phyloP scores from a whole-genome alignment of 2,329 filamentous ascomycete genomes.

The Gaeumannomyces tritici region DNA sequence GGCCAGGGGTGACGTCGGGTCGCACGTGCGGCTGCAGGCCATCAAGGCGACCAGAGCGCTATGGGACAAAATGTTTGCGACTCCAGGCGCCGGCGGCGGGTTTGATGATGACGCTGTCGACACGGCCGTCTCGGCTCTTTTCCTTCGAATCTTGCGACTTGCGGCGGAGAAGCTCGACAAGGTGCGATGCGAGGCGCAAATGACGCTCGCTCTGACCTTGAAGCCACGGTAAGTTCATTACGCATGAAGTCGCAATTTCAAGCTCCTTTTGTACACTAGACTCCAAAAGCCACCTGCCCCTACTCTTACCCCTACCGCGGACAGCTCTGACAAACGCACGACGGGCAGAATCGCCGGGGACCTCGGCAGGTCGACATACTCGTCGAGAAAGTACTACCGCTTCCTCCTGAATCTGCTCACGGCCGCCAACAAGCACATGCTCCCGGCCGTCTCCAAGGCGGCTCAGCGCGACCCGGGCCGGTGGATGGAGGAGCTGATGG shows the following conservation, averaged over 20 bases:
- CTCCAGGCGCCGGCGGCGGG: background rate
- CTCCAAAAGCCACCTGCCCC: background rate
- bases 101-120: background rate
- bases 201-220: constrained; percentile 36
- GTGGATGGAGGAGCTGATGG: constrained; percentile 46
- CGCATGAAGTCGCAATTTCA: too few species aligned
- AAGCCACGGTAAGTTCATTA: constrained; percentile 29
- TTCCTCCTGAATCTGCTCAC: constrained; percentile 39
- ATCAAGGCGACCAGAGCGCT: constrained; percentile 65
- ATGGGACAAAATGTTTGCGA: constrained; percentile 27
- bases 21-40: constrained; percentile 72
- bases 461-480: constrained; percentile 16
- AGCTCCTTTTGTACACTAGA: too few species aligned
- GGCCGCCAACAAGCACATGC: constrained; percentile 18
- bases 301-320: too few species aligned
- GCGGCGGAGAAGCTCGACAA: constrained; percentile 86
- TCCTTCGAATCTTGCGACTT: constrained; percentile 52
- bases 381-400: constrained; percentile 50
- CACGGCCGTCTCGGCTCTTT: constrained; percentile 26
- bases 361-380: constrained; percentile 36
- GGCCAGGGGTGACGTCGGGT: constrained; percentile 82
- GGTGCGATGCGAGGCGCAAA: constrained; percentile 60
- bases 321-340: background rate
- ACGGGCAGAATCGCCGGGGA: background rate
- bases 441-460: constrained; percentile 23